phyloP scores from a whole-genome alignment of 164 flowering plant genomes.

The Annona squamosa region DNA sequence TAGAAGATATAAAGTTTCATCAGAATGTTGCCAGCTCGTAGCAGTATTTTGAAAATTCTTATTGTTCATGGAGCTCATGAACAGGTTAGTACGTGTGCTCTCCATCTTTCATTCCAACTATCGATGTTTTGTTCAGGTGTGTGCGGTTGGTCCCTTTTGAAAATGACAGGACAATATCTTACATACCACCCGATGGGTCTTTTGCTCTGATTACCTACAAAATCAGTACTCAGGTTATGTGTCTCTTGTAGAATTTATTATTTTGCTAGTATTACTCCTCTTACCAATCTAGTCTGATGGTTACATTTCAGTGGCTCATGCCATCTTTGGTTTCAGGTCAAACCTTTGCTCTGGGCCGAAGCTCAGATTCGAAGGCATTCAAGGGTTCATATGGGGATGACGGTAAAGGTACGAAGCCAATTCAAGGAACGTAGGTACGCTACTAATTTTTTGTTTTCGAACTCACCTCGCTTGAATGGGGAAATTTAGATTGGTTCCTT shows the following conservation, averaged over 20 bases:
- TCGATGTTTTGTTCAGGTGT: slow-evolving; percentile 47
- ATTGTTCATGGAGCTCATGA: neutral
- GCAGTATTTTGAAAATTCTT: neutral
- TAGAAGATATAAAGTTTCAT: slow-evolving; percentile 97
- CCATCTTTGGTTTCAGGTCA: slow-evolving; percentile 45
- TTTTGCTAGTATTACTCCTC: neutral
- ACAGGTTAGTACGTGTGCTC: neutral
- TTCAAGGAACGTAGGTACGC: slow-evolving; percentile 95
- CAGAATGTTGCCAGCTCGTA: slow-evolving; percentile 49
- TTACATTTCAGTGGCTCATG: slow-evolving; percentile 3
- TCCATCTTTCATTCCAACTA: slow-evolving; percentile 6
- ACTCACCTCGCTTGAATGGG: neutral
- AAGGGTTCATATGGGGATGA: slow-evolving; percentile 83
- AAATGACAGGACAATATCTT: slow-evolving; percentile 94
- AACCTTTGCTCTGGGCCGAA: slow-evolving; percentile 97
- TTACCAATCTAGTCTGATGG: neutral
- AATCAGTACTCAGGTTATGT: slow-evolving; percentile 79
- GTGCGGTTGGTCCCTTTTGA: slow-evolving; percentile 98
- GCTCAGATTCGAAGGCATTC: slow-evolving; percentile 95
- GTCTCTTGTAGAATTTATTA: neutral
- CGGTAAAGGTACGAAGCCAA: slow-evolving; percentile 93
- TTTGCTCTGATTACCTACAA: slow-evolving; percentile 98
- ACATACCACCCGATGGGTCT: slow-evolving; percentile 97
- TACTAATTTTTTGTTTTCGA: neutral
- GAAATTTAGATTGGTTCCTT: neutral